Evolutionary conservation across 2,329 filamentous ascomycete species (phyloP).

Genomic region (Samsoniella hepiali): DNA sequence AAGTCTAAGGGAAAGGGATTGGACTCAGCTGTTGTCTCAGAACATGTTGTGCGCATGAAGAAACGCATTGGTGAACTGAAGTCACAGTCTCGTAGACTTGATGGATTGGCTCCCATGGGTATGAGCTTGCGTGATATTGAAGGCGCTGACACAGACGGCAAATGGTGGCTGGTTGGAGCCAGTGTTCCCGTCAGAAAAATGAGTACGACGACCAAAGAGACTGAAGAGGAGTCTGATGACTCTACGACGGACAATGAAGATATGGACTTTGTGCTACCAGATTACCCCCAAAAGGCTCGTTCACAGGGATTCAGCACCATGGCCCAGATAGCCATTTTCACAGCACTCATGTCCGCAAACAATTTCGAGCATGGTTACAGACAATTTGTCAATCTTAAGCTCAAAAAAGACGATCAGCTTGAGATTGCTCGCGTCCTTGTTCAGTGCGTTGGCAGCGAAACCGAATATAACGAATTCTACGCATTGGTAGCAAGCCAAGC

Average conservation of each 20-base stretch:
- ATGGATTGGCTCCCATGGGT: conserved; percentile 75
- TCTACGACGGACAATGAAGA: conserved; percentile 43
- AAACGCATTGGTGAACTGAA: conserved; percentile 81
- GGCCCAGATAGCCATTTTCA: conserved; percentile 85
- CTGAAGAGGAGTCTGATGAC: conserved; percentile 24
- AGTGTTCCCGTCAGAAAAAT: conserved; percentile 61
- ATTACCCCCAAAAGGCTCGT: conserved; percentile 69
- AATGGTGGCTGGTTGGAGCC: conserved; percentile 99
- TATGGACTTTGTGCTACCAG: conserved; percentile 53
- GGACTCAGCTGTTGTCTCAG: conserved; percentile 69
- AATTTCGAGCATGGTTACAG: conserved; percentile 82
- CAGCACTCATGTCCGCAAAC: conserved; percentile 79
- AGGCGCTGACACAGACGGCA: conserved; percentile 80
- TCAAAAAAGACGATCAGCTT: conserved; percentile 81
- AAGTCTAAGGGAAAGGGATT: conserved; percentile 72
- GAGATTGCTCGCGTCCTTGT: conserved; percentile 87
- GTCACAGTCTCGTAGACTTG: conserved; percentile 51
- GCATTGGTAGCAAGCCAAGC: conserved; percentile 77
- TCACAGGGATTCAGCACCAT: conserved; percentile 85
- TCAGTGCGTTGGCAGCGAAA: conserved; percentile 80
- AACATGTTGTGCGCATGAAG: conserved; percentile 84
- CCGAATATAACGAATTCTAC: conserved; percentile 90
- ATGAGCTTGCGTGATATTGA: conserved; percentile 79
- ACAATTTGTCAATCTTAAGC: conserved; percentile 73
- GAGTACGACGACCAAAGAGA: conserved; percentile 21